Conservation (phyloP, 2,329 filamentous ascomycete species). For the Nectriaceae sp. region DNA sequence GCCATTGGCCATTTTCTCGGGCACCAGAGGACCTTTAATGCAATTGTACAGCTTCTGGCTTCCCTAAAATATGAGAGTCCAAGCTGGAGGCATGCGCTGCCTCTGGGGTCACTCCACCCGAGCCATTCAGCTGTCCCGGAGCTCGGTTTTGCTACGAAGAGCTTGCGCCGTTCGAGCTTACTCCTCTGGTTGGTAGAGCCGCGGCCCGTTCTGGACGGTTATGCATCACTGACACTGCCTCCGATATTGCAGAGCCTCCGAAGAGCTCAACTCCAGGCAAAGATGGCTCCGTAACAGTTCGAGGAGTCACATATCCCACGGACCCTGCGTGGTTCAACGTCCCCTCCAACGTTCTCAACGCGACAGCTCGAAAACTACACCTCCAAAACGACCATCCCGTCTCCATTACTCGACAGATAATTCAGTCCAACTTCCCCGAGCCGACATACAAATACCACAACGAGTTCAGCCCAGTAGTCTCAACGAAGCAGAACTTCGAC, state of each 20-base stretch:
- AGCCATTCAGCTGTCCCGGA: slow-evolving; percentile 22
- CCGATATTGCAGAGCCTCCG: slow-evolving; percentile 18
- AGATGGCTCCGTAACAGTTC: slow-evolving; percentile 51
- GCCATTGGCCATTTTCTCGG: slow-evolving; percentile 1
- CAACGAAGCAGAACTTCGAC: slow-evolving; percentile 88
- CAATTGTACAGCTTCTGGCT: slow-evolving; percentile 20
- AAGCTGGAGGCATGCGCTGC: slow-evolving; percentile 26
- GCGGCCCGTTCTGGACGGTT: slow-evolving; percentile 12
- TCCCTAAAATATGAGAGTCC: slow-evolving; percentile 25
- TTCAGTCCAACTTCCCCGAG: slow-evolving; percentile 81
- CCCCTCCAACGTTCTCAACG: slow-evolving; percentile 71
- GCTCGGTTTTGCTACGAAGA: slow-evolving; percentile 23
- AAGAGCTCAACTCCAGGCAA: slow-evolving; percentile 29
- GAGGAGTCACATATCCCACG: slow-evolving; percentile 55
- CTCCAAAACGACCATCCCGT: slow-evolving; percentile 89
- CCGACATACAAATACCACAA: slow-evolving; percentile 78
- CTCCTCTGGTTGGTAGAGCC: slow-evolving; percentile 27
- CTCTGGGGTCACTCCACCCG: slow-evolving; percentile 30
- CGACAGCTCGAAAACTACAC: slow-evolving; percentile 79
- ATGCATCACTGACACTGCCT: slow-evolving; percentile 21
- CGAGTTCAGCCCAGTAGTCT: slow-evolving; percentile 79
- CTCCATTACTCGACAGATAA: slow-evolving; percentile 85
- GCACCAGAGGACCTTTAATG: slow-evolving; percentile 14
- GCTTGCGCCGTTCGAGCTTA: slow-evolving; percentile 24
- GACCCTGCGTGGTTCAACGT: slow-evolving; percentile 85